Evolutionary conservation across 805 yeast species (phyloP).

Genomic region (Schwanniomyces yamadae): DNA sequence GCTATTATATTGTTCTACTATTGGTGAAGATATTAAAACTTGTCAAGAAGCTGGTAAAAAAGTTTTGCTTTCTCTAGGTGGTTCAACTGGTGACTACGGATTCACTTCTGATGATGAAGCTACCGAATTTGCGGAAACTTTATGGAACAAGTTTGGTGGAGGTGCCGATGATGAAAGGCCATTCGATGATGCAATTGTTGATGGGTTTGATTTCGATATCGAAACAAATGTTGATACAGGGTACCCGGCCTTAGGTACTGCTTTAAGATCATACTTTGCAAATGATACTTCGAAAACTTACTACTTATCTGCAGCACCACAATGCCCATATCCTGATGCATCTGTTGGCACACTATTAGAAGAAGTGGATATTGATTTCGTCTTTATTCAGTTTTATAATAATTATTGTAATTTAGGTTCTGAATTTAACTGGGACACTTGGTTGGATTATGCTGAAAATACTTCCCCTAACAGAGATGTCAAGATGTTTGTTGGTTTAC

Average conservation of each 20-base stretch:
- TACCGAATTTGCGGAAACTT: conserved; percentile 43
- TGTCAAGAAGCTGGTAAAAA: conserved; percentile 78
- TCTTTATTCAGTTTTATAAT: conserved; percentile 86
- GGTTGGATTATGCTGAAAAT: conserved; percentile 61
- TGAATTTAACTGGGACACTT: conserved; percentile 63
- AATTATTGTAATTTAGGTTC: conserved; percentile 63
- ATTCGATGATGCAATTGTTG: conserved; percentile 27
- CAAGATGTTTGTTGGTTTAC: conserved; percentile 72
- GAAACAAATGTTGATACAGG: conserved; percentile 22
- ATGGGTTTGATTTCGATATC: conserved; percentile 35
- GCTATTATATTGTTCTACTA: conserved; percentile 32
- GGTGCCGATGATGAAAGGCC: conserved; percentile 24
- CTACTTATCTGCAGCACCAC: conserved; percentile 88
- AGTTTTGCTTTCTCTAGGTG: conserved; percentile 68
- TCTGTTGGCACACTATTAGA: conserved; percentile 24
- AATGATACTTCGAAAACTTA: conserved; percentile 49
- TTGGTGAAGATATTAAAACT: conserved; percentile 59
- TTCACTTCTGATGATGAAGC: conserved; percentile 54
- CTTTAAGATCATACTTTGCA: conserved; percentile 17
- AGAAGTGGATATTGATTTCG: conserved; percentile 70
- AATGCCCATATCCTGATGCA: conserved; percentile 83
- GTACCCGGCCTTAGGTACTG: conserved; percentile 27
- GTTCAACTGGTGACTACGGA: conserved; percentile 41
- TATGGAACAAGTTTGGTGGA: conserved; percentile 38
- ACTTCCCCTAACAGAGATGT: conserved; percentile 62